Conservation (phyloP, 208 protist genomes). For the Leishmania arabica region DNA sequence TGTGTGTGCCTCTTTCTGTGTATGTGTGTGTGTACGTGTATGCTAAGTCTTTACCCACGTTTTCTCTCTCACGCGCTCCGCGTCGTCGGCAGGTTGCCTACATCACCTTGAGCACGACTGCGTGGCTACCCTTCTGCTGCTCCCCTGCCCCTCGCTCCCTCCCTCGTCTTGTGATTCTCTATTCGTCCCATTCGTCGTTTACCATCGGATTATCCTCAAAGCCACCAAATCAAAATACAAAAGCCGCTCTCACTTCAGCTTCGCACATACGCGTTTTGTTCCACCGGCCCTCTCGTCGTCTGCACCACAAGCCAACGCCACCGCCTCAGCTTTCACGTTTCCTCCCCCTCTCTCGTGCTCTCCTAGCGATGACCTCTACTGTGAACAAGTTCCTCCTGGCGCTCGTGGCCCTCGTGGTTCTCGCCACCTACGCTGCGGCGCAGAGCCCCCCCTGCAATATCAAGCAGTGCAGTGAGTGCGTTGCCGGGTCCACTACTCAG, state of each 20-base stretch:
- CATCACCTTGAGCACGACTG: background rate
- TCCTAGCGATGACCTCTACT: conserved; percentile 10
- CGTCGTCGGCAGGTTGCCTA: background rate
- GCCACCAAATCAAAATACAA: background rate
- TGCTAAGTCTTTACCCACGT: background rate
- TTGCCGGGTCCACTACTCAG: conserved; percentile 9
- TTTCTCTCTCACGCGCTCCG: background rate
- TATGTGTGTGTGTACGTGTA: background rate
- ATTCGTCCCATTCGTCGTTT: background rate
- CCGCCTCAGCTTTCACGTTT: background rate
- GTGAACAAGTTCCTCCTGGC: conserved; percentile 24
- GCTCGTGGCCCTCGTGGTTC: conserved; percentile 12
- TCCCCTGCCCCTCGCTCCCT: background rate
- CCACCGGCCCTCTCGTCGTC: background rate
- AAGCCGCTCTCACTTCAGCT: background rate
- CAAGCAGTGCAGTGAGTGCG: conserved; percentile 11
- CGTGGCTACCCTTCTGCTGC: background rate
- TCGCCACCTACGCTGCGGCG: conserved; percentile 13
- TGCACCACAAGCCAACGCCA: background rate
- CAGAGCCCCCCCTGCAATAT: conserved; percentile 10
- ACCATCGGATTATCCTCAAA: background rate
- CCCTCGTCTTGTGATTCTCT: background rate
- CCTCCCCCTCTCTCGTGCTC: too few species aligned
- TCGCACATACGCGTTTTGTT: background rate
- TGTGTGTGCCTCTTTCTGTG: background rate